Conservation (phyloP, 139 green algal species). For the Coelastrella sp. region DNA sequence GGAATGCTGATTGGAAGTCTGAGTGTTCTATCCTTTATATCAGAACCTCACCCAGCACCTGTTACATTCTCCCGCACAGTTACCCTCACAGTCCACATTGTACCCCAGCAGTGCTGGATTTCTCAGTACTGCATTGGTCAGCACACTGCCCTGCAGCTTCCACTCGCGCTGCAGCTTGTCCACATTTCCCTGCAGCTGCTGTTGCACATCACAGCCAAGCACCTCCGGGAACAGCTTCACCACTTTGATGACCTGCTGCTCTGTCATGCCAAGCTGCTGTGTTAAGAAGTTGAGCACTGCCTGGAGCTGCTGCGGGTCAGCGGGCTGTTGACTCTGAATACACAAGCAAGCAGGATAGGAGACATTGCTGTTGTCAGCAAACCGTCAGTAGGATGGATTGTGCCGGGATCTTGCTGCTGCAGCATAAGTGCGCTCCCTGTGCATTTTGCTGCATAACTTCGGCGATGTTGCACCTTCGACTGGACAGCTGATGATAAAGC, state of each 20-base stretch:
- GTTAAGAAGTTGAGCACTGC: slow-evolving; percentile 50
- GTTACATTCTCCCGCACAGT: slow-evolving; percentile 77
- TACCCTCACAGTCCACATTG: slow-evolving; percentile 67
- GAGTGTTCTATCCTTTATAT: no score
- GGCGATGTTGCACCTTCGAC: no score
- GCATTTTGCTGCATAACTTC: no score
- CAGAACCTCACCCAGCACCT: slow-evolving; percentile 70
- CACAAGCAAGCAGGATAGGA: not conserved
- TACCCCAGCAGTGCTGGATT: slow-evolving; percentile 66
- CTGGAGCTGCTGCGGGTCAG: slow-evolving; percentile 15
- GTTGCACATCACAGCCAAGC: slow-evolving; percentile 57
- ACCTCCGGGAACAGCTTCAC: slow-evolving; percentile 66
- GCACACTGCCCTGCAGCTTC: slow-evolving; percentile 56
- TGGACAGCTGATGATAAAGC: no score
- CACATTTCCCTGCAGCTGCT: slow-evolving; percentile 55
- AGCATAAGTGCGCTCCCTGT: no score
- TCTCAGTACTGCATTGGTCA: slow-evolving; percentile 57
- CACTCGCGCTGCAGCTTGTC: slow-evolving; percentile 61
- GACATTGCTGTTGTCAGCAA: not conserved
- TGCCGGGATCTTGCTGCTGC: not conserved
- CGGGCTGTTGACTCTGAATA: slow-evolving; percentile 5
- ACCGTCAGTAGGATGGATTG: not conserved
- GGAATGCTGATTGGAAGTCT: no score
- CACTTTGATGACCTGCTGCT: slow-evolving; percentile 34
- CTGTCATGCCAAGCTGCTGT: slow-evolving; percentile 48